Conservation (phyloP, 139 green algal species). For the Micractinium sp. region DNA sequence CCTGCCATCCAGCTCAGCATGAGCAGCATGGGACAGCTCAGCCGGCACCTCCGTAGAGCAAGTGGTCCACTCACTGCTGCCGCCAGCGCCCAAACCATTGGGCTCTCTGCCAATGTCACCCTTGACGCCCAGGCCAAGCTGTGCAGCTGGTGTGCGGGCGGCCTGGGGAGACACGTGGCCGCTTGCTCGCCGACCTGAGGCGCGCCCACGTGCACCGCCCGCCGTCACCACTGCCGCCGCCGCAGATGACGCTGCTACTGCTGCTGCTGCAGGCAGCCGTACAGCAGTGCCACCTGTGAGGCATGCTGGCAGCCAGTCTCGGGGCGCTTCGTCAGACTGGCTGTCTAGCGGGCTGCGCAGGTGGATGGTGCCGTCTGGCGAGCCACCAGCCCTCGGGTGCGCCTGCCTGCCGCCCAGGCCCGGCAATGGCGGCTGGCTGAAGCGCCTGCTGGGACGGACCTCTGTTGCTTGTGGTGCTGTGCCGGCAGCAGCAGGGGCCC, state of each 20-base stretch:
- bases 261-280: too few species aligned
- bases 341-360: conserved; percentile 1
- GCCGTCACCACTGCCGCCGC: too few species aligned
- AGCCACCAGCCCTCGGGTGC: neutral
- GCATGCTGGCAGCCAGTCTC: neutral
- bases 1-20: neutral
- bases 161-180: too few species aligned
- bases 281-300: neutral
- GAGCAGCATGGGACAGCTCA: neutral
- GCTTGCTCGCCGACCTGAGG: too few species aligned
- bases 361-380: neutral
- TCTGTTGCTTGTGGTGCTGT: too few species aligned
- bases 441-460: neutral
- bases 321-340: neutral
- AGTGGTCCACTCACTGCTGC: neutral
- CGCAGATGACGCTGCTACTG: too few species aligned
- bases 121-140: too few species aligned
- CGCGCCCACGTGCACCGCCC: too few species aligned
- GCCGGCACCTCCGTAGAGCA: neutral
- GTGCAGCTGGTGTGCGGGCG: too few species aligned
- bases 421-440: neutral
- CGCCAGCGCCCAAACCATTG: too few species aligned
- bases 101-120: too few species aligned
- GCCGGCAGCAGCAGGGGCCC: too few species aligned
- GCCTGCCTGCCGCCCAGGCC: neutral